Base-by-base conservation (phyloP, 2,329 filamentous ascomycete genomes). In the Fusarium nygamai region DNA sequence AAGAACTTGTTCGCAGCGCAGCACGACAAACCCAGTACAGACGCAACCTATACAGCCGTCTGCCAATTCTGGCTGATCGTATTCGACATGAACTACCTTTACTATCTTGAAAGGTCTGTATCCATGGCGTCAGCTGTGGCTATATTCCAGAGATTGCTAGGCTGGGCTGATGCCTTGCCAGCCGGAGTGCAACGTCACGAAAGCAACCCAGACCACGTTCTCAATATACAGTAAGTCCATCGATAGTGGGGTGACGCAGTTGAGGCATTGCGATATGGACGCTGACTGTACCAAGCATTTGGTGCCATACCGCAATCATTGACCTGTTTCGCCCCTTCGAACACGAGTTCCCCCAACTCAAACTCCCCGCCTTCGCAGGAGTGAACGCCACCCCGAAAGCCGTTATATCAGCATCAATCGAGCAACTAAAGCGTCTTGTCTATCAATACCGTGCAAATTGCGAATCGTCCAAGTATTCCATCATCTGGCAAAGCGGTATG, bases 371-470 rank as follows among this genome's bases (percentile, higher is more conserved):
- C 27, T n/a, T 31, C 0, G 20, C 14, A 17, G 27, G 9, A 48
- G 46, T 17, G 3, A n/a, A 29, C 0, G 20, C 10, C 5, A 48
- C 20, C 0, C 20, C 20, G 0, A 48, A 8, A n/a, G 14, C 46
- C 14, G 27, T 17, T 0, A 17, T n/a, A 48, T 0, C 13, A 22
- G 14, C 9, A 0, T 48, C 9, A 0, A 31, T 48, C 0, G 20
- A 48, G 4, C 20, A 17, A 31, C 27, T 48, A 0, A 31, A 48
- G 0, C 46, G 20, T 1, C 20, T 31, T 3, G 4, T 31, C 2
- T 17, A 48, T 4, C 46, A 17, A 8, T 9, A 48, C 3, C 27
- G 7, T 12, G 46, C 4, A 31, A 5, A 17, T 2, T 31, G 10
- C 27, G 46, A 48, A 6, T 31, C 27, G 0, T 48, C 20, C 13